These are phyloP conservation scores for Entomortierella chlamydospora DNA, from an alignment of 192 early-diverging fungal genomes.

Conservation along the genomic window DNA sequence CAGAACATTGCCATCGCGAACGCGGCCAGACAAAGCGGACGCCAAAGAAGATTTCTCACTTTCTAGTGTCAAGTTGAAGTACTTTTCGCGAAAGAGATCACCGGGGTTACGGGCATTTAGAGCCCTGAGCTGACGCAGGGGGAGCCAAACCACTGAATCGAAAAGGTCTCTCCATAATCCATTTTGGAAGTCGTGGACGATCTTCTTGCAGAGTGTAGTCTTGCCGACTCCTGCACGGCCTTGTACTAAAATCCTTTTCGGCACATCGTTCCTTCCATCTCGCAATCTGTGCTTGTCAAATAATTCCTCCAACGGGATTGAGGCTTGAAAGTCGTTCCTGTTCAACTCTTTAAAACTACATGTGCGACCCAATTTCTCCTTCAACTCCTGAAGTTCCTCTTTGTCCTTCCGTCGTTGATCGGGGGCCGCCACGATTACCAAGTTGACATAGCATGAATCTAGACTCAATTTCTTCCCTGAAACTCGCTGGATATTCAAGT, in stretches of 20 bases:
- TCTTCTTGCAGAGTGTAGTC: constrained; percentile 34
- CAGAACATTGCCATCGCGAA: constrained; percentile 8
- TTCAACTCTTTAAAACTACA: not conserved
- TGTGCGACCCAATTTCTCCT: constrained; percentile 6
- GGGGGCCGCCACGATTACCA: constrained; percentile 10
- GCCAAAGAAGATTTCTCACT: not conserved
- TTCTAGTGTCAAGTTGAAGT: not conserved
- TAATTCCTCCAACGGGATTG: constrained; percentile 9
- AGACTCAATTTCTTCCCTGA: constrained; percentile 15
- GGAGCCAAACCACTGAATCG: constrained; percentile 25
- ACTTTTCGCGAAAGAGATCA: not conserved
- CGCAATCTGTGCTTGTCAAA: constrained; percentile 16
- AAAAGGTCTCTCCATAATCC: constrained; percentile 18
- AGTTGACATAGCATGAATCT: constrained; percentile 18
- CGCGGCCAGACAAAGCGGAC: not conserved
- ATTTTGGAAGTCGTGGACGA: constrained; percentile 14
- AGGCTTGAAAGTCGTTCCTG: not conserved
- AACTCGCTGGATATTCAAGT: constrained; percentile 8
- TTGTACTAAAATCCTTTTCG: constrained; percentile 23
- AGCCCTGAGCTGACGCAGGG: constrained; percentile 18
- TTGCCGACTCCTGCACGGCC: constrained; percentile 39
- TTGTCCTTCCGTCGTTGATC: constrained; percentile 6
- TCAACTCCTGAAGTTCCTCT: not conserved
- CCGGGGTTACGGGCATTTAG: not conserved
- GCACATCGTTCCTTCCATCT: constrained; percentile 6